Evolutionary conservation across 306 rosid genomes (phyloP).

Genomic region (Gleditsia sinensis): DNA sequence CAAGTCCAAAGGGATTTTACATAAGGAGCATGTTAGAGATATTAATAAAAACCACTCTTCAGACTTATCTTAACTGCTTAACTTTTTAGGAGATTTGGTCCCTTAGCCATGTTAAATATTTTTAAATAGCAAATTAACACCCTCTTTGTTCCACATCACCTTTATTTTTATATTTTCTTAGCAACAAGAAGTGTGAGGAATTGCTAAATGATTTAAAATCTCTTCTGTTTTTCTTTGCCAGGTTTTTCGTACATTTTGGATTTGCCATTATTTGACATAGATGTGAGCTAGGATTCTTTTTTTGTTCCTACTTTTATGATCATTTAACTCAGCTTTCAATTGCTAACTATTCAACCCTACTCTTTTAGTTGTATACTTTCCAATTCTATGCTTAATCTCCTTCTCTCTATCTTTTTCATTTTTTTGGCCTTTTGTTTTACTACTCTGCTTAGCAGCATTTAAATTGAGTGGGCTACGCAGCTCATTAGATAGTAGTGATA

Average conservation of each 20-base stretch:
- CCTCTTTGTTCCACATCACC: background rate
- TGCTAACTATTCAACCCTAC: background rate
- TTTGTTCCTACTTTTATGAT: background rate
- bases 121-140: background rate
- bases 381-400: background rate
- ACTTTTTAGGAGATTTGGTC: background rate
- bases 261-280: background rate
- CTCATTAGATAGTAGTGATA: background rate
- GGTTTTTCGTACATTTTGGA: background rate
- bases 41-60: background rate
- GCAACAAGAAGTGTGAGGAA: background rate
- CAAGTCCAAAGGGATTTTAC: background rate
- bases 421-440: constrained; percentile 1
- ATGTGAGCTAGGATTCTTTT: background rate
- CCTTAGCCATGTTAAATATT: background rate
- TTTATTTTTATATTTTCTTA: background rate
- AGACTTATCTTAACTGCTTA: background rate
- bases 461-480: background rate
- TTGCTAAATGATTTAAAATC: background rate
- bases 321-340: background rate
- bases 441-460: background rate
- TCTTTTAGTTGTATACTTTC: background rate
- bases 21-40: background rate
- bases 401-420: background rate
- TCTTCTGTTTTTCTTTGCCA: background rate